Evolutionary conservation across 208 protist species (phyloP).

Genomic region (Herpetomonas tarakana): DNA sequence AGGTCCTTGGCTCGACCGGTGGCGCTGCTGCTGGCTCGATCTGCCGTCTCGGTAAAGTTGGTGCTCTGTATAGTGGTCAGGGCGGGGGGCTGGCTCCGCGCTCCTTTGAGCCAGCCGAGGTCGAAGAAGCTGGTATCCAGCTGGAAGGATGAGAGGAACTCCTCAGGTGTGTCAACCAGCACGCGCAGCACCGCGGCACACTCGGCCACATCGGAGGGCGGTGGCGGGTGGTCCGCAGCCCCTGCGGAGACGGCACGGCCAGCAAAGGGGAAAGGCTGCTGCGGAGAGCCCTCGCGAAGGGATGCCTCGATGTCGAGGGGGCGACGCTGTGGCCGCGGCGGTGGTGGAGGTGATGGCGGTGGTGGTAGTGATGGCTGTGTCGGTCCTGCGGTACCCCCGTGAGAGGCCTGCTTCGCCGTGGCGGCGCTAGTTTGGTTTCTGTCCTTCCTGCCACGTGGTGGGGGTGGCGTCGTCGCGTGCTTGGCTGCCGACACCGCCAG

Average conservation of each 20-base stretch:
- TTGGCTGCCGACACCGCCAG: too few species aligned
- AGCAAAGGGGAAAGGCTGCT: neutral
- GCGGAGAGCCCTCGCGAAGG: neutral
- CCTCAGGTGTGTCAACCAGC: conserved; percentile 55
- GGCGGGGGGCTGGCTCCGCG: conserved; percentile 23
- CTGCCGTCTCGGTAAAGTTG: too few species aligned
- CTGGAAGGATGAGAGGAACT: conserved; percentile 62
- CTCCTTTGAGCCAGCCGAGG: conserved; percentile 58
- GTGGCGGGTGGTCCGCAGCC: neutral
- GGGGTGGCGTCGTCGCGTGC: too few species aligned
- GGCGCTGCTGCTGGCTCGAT: conserved; percentile 8
- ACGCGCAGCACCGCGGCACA: conserved; percentile 56
- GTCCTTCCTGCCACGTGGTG: too few species aligned
- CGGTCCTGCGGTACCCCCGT: too few species aligned
- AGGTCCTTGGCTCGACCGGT: conserved; percentile 1
- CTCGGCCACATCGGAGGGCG: conserved; percentile 23
- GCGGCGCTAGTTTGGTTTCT: too few species aligned
- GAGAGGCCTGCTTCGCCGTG: too few species aligned
- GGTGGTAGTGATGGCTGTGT: neutral
- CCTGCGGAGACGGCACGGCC: neutral
- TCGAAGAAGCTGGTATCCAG: conserved; percentile 57
- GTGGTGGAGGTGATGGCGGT: neutral
- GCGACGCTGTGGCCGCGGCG: neutral
- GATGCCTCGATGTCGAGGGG: neutral
- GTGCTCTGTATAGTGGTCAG: conserved; percentile 12